Conservation (phyloP, 768 basidiomycete species). For the Thelephora ganbajun region DNA sequence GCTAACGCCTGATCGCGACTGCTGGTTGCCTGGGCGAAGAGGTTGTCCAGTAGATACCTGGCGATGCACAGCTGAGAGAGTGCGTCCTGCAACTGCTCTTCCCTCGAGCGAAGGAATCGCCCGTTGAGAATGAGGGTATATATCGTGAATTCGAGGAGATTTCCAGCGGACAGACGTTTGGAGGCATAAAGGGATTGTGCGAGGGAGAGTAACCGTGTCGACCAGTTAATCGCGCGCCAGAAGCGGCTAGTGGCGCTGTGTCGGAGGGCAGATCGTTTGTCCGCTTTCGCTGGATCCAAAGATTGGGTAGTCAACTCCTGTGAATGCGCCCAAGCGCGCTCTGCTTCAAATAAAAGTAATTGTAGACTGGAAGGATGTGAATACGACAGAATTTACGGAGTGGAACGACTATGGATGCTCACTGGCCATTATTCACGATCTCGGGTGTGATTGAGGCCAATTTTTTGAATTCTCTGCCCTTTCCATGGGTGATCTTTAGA, state of each 20-base stretch:
- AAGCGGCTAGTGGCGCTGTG: slow-evolving; percentile 71
- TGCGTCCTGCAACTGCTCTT: slow-evolving; percentile 55
- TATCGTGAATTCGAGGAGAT: slow-evolving; percentile 54
- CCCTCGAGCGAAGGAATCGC: slow-evolving; percentile 65
- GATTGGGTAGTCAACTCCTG: slow-evolving; percentile 56
- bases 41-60: slow-evolving; percentile 52
- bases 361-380: slow-evolving; percentile 40
- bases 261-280: slow-evolving; percentile 41
- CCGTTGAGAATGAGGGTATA: slow-evolving; percentile 77
- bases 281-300: slow-evolving; percentile 34
- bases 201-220: slow-evolving; percentile 61
- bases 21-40: slow-evolving; percentile 48
- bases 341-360: slow-evolving; percentile 77
- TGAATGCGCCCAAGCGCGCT: slow-evolving; percentile 84
- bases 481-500: slow-evolving; percentile 78
- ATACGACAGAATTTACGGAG: slow-evolving; percentile 5
- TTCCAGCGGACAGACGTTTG: slow-evolving; percentile 38
- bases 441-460: slow-evolving; percentile 51
- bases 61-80: slow-evolving; percentile 69
- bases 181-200: slow-evolving; percentile 48
- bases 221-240: slow-evolving; percentile 67
- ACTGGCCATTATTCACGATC: slow-evolving; percentile 80
- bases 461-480: slow-evolving; percentile 85
- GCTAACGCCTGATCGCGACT: slow-evolving; percentile 84
- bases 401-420: slow-evolving; percentile 14